Conservation (phyloP, 345 rosid genomes). For the Noccaea caerulescens region DNA sequence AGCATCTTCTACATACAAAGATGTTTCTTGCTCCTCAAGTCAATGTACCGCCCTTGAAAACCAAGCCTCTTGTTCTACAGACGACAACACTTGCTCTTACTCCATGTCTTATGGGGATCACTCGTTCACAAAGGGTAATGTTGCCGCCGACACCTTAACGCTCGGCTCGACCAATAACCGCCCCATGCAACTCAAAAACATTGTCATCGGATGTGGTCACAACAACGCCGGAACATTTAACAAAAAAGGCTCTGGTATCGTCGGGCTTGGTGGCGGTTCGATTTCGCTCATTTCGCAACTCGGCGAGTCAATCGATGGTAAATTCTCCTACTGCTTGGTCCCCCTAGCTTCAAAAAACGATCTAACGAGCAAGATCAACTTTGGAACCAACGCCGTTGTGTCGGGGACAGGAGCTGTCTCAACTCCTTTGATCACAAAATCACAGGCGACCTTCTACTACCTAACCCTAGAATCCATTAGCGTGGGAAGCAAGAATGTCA, state of each 20-base stretch:
- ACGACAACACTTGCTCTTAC: conserved; percentile 14
- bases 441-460: conserved; percentile 1
- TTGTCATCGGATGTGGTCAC: conserved; percentile 37
- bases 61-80: background rate
- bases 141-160: conserved; percentile 33
- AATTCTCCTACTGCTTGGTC: conserved; percentile 39
- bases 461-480: conserved; percentile 23
- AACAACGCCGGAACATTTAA: conserved; percentile 11
- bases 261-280: conserved; percentile 38
- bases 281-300: conserved; percentile 31
- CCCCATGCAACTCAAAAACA: conserved; percentile 18
- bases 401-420: no score
- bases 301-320: conserved; percentile 20
- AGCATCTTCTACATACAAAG: conserved; percentile 49
- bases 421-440: conserved; percentile 13
- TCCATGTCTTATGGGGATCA: conserved; percentile 18
- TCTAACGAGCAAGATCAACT: conserved; percentile 3
- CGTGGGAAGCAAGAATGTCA: background rate
- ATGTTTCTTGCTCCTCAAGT: conserved; percentile 43
- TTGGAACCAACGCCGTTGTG: no score
- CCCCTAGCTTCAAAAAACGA: background rate
- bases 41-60: conserved; percentile 15
- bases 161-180: conserved; percentile 32
- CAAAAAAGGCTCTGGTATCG: conserved; percentile 19
- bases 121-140: conserved; percentile 11